Conservation (phyloP, 2,329 filamentous ascomycete genomes). For the Aspergillus candidus region DNA sequence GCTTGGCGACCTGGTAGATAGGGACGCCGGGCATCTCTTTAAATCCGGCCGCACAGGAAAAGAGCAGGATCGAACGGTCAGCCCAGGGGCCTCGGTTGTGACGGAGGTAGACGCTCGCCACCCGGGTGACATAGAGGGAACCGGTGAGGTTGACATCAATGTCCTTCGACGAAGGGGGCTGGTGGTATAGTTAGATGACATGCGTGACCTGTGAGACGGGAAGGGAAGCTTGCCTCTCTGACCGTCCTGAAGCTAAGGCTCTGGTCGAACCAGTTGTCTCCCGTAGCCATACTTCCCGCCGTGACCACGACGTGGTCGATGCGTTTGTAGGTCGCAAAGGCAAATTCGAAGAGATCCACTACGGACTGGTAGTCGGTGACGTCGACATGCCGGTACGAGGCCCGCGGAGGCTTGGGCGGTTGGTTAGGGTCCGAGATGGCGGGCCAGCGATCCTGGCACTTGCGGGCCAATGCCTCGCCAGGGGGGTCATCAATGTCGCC, state of each 20-base stretch:
- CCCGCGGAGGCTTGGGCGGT: constrained; percentile 16
- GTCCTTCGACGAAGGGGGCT: constrained; percentile 31
- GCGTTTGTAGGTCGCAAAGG: constrained; percentile 39
- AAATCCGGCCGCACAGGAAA: constrained; percentile 46
- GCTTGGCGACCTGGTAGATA: constrained; percentile 45
- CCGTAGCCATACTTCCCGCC: constrained; percentile 43
- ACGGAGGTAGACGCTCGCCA: constrained; percentile 47
- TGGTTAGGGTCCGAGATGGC: constrained; percentile 11
- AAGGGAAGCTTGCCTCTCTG: constrained; percentile 26
- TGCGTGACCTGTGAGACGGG: neutral
- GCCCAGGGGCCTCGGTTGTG: constrained; percentile 29
- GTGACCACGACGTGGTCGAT: constrained; percentile 47
- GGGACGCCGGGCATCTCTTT: constrained; percentile 44
- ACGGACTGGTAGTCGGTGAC: constrained; percentile 44
- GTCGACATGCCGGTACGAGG: constrained; percentile 40
- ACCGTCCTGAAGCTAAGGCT: constrained; percentile 41
- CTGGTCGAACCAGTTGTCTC: constrained; percentile 41
- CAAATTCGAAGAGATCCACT: constrained; percentile 43
- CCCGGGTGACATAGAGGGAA: constrained; percentile 43
- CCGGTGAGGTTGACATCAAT: constrained; percentile 47
- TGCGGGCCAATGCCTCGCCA: constrained; percentile 25
- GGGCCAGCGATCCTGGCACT: constrained; percentile 12
- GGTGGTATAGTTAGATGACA: constrained; percentile 3
- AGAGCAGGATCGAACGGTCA: constrained; percentile 40
- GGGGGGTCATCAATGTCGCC: constrained; percentile 37